Conservation (phyloP, 169 alveolate genomes). For the Plasmodium gonderi region DNA sequence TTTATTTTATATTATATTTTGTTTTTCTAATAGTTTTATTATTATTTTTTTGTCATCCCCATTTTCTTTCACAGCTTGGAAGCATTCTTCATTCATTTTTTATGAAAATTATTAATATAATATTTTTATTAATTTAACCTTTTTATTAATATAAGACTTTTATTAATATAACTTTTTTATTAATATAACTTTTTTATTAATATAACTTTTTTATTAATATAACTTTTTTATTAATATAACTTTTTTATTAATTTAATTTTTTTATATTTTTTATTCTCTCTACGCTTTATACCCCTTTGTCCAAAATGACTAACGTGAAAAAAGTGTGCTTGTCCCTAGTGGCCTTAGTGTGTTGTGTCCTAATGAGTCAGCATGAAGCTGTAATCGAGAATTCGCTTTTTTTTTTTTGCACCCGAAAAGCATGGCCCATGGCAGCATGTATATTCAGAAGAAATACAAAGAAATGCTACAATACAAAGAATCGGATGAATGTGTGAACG, state of each 20-base stretch:
- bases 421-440: background rate
- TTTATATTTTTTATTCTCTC: background rate
- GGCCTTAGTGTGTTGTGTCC: background rate
- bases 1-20: too few relatives aligned
- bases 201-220: too few relatives aligned
- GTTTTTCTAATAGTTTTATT: too few relatives aligned
- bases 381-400: constrained; percentile 50
- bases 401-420: constrained; percentile 71
- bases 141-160: too few relatives aligned
- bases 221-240: background rate
- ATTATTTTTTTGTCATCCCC: too few relatives aligned
- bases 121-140: too few relatives aligned
- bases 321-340: background rate
- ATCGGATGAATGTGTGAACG: constrained; percentile 12
- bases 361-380: constrained; percentile 3
- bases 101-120: too few relatives aligned
- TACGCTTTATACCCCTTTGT: background rate
- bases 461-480: constrained; percentile 19
- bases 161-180: too few relatives aligned
- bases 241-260: background rate
- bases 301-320: constrained; percentile 7
- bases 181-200: too few relatives aligned
- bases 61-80: too few relatives aligned
- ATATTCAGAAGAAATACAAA: constrained; percentile 8
- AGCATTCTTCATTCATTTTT: too few relatives aligned